These are phyloP conservation scores for Rhodotorula diobovata DNA, from an alignment of 768 basidiomycete species.

Conservation along the genomic window DNA sequence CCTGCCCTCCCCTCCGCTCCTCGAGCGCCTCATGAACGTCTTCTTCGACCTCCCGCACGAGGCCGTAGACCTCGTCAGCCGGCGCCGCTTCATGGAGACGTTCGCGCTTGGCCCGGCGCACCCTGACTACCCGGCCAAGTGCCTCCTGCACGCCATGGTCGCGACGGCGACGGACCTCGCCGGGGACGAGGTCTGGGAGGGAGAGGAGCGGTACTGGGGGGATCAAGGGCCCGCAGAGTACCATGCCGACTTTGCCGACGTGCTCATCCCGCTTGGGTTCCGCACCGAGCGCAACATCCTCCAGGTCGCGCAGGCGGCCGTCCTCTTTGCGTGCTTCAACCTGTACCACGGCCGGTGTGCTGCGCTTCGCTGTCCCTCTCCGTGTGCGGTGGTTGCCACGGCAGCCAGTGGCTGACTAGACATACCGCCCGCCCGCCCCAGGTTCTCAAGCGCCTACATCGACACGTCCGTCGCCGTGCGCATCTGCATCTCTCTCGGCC, in stretches of 20 bases:
- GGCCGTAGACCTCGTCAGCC: conserved; percentile 5
- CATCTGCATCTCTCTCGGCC: conserved; percentile 9
- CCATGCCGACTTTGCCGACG: conserved; percentile 4
- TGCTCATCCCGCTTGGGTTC: background rate
- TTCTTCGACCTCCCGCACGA: conserved; percentile 18
- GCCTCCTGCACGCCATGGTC: conserved; percentile 10
- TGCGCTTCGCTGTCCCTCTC: background rate
- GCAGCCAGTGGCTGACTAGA: too few species aligned
- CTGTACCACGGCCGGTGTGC: background rate
- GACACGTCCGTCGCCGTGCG: conserved; percentile 5
- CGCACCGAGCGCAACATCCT: background rate
- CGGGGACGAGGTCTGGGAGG: conserved; percentile 4
- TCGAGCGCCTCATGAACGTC: conserved; percentile 1
- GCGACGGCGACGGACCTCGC: background rate
- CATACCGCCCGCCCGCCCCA: background rate
- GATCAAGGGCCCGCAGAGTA: background rate
- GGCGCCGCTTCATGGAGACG: background rate
- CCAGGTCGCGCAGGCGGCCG: conserved; percentile 11
- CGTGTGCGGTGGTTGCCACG: too few species aligned
- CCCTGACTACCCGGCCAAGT: conserved; percentile 8
- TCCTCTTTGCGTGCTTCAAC: background rate
- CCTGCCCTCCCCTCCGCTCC: conserved; percentile 4
- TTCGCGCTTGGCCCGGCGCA: background rate
- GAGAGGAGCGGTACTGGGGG: conserved; percentile 8
- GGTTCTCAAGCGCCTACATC: conserved; percentile 5